A percentile compares a stretch with the other conserved stretches of the same genome.
phyloP scores from a whole-genome alignment of 108 stramenopile species.

The Nitzschia sp. region DNA sequence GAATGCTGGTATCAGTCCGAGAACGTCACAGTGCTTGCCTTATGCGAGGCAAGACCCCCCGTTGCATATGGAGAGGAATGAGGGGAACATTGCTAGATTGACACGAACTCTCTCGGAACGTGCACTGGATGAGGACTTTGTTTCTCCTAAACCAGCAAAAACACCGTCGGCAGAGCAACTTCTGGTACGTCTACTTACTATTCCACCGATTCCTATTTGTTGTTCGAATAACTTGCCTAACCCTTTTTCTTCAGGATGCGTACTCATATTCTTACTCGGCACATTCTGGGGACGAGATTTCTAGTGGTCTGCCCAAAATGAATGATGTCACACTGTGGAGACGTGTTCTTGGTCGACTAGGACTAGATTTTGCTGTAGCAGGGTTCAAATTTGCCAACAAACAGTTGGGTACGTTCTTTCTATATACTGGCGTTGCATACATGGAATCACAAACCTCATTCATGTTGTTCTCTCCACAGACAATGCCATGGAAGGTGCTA shows the following conservation, averaged over 20 bases:
- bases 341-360: constrained; percentile 50
- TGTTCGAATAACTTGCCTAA: neutral
- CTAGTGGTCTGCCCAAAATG: neutral
- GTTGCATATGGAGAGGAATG: neutral
- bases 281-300: neutral
- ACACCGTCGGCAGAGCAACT: constrained; percentile 16
- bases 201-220: neutral
- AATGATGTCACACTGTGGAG: neutral
- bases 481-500: constrained; percentile 50
- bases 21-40: constrained; percentile 10
- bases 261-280: neutral
- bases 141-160: neutral
- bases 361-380: constrained; percentile 61
- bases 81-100: neutral
- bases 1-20: constrained; percentile 21
- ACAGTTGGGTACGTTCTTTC: constrained; percentile 48
- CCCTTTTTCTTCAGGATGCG: neutral
- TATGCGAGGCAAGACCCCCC: constrained; percentile 1
- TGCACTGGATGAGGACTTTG: no score
- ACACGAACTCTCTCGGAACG: no score
- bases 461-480: constrained; percentile 17
- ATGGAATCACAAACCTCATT: no score
- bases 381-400: constrained; percentile 46
- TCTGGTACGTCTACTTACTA: constrained; percentile 6
- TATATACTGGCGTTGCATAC: constrained; percentile 41